Evolutionary conservation across 2,329 filamentous ascomycete species (phyloP).

Genomic region (Colletotrichum australisinense): DNA sequence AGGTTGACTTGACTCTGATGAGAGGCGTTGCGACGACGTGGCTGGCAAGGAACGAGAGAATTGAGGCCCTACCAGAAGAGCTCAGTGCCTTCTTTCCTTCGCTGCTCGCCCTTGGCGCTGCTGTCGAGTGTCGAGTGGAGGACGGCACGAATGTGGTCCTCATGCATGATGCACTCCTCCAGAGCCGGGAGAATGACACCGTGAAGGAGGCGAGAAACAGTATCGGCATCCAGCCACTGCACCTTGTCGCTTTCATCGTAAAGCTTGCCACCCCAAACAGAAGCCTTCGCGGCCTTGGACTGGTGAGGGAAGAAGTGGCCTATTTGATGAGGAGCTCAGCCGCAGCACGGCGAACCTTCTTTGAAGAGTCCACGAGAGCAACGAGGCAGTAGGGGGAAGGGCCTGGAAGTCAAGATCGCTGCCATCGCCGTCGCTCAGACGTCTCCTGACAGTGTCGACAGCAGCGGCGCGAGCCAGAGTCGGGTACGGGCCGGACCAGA

Average conservation of each 20-base stretch:
- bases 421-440: conserved; percentile 63
- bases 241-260: conserved; percentile 70
- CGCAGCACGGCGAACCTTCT: conserved; percentile 80
- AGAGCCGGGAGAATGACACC: conserved; percentile 78
- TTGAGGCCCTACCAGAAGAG: conserved; percentile 70
- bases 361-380: conserved; percentile 80
- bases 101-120: conserved; percentile 50
- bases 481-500: conserved; percentile 80
- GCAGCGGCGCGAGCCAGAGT: conserved; percentile 76
- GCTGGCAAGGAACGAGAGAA: conserved; percentile 79
- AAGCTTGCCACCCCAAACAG: conserved; percentile 72
- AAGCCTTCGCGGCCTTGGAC: conserved; percentile 54
- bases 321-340: conserved; percentile 73
- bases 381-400: conserved; percentile 84
- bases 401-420: conserved; percentile 76
- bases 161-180: conserved; percentile 88
- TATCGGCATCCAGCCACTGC: conserved; percentile 68
- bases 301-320: conserved; percentile 57
- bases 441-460: conserved; percentile 71
- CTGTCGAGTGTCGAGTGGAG: conserved; percentile 72
- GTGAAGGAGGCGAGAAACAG: conserved; percentile 70
- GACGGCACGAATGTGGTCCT: conserved; percentile 74
- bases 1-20: conserved; percentile 75
- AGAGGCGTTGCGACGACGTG: conserved; percentile 79
- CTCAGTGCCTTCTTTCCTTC: conserved; percentile 64